Evolutionary conservation across 2,329 filamentous ascomycete species (phyloP).

Genomic region (Stagonosporopsis tanaceti): DNA sequence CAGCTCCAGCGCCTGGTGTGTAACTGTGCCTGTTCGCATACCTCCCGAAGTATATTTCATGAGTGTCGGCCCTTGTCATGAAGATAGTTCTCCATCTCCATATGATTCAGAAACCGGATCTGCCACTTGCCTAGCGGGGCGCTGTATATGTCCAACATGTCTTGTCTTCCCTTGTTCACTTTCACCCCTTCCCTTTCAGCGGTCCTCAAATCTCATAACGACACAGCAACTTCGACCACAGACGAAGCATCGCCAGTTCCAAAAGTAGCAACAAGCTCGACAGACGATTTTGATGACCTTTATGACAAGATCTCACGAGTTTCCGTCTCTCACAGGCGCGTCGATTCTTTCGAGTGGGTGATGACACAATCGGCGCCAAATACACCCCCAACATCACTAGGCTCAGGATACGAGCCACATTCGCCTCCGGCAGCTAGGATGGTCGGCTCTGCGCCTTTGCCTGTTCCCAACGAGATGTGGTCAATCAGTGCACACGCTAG

Average conservation of each 20-base stretch:
- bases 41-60: neutral
- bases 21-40: neutral
- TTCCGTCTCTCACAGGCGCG: constrained; percentile 14
- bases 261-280: neutral
- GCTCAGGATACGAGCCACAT: neutral
- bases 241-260: neutral
- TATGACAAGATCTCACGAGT: constrained; percentile 16
- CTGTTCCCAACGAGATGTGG: constrained; percentile 10
- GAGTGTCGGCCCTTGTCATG: too few species aligned
- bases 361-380: constrained; percentile 14
- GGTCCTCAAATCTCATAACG: neutral
- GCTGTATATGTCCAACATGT: neutral
- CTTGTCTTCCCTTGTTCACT: constrained; percentile 14
- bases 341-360: constrained; percentile 17
- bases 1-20: neutral
- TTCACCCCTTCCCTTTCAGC: constrained; percentile 2
- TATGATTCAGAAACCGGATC: neutral
- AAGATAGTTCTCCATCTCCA: neutral
- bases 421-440: neutral
- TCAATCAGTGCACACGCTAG: neutral
- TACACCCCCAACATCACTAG: constrained; percentile 2
- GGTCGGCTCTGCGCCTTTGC: constrained; percentile 6
- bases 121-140: neutral
- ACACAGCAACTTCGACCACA: too few species aligned
- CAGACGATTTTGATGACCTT: neutral